These are phyloP conservation scores for Scheffersomyces amazonensis DNA, from an alignment of 805 yeast genomes.

Conservation along the genomic window DNA sequence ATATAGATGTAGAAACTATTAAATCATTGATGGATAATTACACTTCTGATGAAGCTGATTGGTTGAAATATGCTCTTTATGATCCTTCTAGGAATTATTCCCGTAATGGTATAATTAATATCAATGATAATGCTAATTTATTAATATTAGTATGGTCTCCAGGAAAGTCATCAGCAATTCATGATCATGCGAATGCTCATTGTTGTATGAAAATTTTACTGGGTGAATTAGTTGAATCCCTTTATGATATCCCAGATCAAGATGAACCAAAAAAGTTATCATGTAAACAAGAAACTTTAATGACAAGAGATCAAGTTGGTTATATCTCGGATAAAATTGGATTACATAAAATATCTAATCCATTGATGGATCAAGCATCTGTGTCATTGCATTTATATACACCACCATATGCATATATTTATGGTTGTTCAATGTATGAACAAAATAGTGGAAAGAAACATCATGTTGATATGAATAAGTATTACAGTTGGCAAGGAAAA, in stretches of 20 bases:
- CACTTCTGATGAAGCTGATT: slow-evolving; percentile 46
- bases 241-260: slow-evolving; percentile 49
- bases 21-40: slow-evolving; percentile 47
- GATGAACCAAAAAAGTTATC: slow-evolving; percentile 21
- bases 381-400: slow-evolving; percentile 71
- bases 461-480: slow-evolving; percentile 56
- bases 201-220: slow-evolving; percentile 69
- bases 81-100: slow-evolving; percentile 52
- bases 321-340: slow-evolving; percentile 69
- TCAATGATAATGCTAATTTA: slow-evolving; percentile 69
- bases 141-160: slow-evolving; percentile 72
- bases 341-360: slow-evolving; percentile 60
- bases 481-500: slow-evolving; percentile 61
- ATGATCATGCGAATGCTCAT: slow-evolving; percentile 76
- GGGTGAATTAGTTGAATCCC: slow-evolving; percentile 56
- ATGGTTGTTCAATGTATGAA: slow-evolving; percentile 53
- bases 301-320: slow-evolving; percentile 47
- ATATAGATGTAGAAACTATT: slow-evolving; percentile 51
- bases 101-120: slow-evolving; percentile 71
- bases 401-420: slow-evolving; percentile 69
- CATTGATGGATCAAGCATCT: slow-evolving; percentile 38
- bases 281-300: slow-evolving; percentile 22
- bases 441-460: slow-evolving; percentile 46
- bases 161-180: slow-evolving; percentile 59
- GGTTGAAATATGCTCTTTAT: slow-evolving; percentile 56